A percentile compares a stretch with the other conserved stretches of the same genome.
Conservation (phyloP, 2,329 filamentous ascomycete genomes). For the Capronia coronata region DNA sequence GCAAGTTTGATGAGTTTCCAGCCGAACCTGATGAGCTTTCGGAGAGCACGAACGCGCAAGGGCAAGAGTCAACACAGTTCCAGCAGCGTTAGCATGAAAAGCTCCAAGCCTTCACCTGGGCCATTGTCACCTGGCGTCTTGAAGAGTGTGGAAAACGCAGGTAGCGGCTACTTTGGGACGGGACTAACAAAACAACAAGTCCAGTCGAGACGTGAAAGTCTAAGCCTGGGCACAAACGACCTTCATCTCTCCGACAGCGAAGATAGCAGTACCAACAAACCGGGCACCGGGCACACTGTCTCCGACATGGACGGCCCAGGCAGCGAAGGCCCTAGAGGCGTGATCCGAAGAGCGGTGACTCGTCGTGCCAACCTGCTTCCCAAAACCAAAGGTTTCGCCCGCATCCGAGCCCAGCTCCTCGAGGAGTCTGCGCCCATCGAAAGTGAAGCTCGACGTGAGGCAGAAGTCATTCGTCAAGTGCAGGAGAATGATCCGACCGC, state of each 20-base stretch:
- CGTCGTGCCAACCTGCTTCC: conserved; percentile 84
- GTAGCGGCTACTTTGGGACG: conserved; percentile 50
- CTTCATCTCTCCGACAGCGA: conserved; percentile 72
- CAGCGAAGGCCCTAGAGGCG: conserved; percentile 53
- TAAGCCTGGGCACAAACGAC: conserved; percentile 85
- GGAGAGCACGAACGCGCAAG: conserved; percentile 53
- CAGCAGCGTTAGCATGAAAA: conserved; percentile 64
- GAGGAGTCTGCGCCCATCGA: conserved; percentile 87
- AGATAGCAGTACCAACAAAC: conserved; percentile 50
- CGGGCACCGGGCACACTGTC: conserved; percentile 32
- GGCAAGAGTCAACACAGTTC: conserved; percentile 59
- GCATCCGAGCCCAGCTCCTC: conserved; percentile 79
- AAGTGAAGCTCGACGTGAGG: conserved; percentile 80
- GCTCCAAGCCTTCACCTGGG: conserved; percentile 60
- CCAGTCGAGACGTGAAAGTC: conserved; percentile 69
- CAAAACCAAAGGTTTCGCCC: conserved; percentile 91
- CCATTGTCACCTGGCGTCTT: conserved; percentile 70
- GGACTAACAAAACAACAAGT: conserved; percentile 44
- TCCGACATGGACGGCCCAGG: conserved; percentile 29
- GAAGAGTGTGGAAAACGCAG: conserved; percentile 49
- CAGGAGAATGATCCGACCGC: conserved; percentile 69
- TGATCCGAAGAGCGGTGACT: conserved; percentile 76
- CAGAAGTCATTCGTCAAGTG: conserved; percentile 91
- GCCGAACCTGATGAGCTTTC: conserved; percentile 71
- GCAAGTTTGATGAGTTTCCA: conserved; percentile 76